phyloP scores from a whole-genome alignment of 306 rosid species.

The Sicyos edulis region DNA sequence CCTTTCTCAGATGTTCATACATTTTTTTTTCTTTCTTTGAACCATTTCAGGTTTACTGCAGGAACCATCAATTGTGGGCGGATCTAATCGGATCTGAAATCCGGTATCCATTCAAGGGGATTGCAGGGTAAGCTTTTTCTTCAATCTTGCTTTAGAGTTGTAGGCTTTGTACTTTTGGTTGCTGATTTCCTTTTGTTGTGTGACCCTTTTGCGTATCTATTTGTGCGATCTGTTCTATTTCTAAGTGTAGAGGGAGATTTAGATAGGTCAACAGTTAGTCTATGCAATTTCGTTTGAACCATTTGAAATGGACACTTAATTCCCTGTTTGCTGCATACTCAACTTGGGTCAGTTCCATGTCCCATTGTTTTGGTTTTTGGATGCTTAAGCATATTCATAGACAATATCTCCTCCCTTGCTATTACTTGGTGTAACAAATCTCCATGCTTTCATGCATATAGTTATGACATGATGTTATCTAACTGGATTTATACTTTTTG shows the following conservation, averaged over 20 bases:
- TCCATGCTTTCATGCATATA: too few relatives aligned
- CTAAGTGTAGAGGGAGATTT: background rate
- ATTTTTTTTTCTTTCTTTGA: background rate
- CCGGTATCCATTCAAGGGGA: background rate
- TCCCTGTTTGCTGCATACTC: background rate
- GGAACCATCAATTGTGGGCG: background rate
- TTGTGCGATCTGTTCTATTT: background rate
- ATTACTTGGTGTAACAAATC: too few relatives aligned
- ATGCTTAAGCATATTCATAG: background rate
- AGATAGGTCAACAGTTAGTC: background rate
- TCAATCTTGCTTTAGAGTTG: background rate
- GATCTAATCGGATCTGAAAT: constrained; percentile 9
- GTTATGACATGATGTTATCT: too few relatives aligned
- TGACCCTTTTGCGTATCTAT: background rate
- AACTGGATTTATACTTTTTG: too few relatives aligned
- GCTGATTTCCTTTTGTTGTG: background rate
- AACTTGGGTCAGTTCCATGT: background rate
- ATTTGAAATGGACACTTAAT: background rate
- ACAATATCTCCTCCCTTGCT: too few relatives aligned
- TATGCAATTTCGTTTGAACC: background rate
- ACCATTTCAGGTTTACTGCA: background rate
- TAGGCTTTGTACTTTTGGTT: background rate
- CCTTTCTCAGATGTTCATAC: background rate
- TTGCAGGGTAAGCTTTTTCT: background rate
- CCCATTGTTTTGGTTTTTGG: background rate